Evolutionary conservation across 2,329 filamentous ascomycete genomes (phyloP), one percentile per base, ranked within the genome.

Genomic region (Xylariaceae sp.): DNA sequence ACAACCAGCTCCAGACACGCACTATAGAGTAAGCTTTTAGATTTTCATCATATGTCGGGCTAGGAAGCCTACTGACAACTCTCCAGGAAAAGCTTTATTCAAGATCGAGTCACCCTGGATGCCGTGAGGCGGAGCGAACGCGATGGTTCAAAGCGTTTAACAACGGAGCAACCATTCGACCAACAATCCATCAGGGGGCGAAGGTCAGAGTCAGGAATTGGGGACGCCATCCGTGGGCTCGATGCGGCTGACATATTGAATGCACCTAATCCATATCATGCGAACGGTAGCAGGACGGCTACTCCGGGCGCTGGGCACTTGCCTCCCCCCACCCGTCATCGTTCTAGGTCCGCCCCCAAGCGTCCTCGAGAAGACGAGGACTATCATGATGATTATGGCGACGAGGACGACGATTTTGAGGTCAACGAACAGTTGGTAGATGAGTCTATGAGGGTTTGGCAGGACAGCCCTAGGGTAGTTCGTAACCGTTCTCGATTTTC

Each of bases 21-120:
- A 45, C 52, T 7, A 57, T 52, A 57, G 65, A 57, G 51, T 66
- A 58, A 54, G 56, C 32, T 15, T 40, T 26, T 19, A n/a, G 13
- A 26, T 55, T 34, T 30, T 1, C 6, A 37, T 36, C 19, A 26
- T 30, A 26, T 54, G 15, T 22, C 32, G 45, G 15, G 26, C n/a
- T 15, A 18, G 5, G 15, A 30, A 26, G 37, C 9, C 19, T 9
- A 44, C 61, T 67, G 49, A 67, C 56, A 46, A 7, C 29, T 37
- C 43, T n/a, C 10, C 40, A 68, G 66, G 37, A 60, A 49, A 42
- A 66, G 54, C 52, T 63, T 65, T 30, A 62, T 67, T 36, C 51
- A 61, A 47, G 57, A 54, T 40, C 36, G 49, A 8, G 48, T 51
- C n/a, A 49, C 53, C 6, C 50, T 68, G 5, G 60, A 59, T 44